These are phyloP conservation scores for Leccinum incarnatum DNA, from an alignment of 768 basidiomycete genomes.

Conservation along the genomic window DNA sequence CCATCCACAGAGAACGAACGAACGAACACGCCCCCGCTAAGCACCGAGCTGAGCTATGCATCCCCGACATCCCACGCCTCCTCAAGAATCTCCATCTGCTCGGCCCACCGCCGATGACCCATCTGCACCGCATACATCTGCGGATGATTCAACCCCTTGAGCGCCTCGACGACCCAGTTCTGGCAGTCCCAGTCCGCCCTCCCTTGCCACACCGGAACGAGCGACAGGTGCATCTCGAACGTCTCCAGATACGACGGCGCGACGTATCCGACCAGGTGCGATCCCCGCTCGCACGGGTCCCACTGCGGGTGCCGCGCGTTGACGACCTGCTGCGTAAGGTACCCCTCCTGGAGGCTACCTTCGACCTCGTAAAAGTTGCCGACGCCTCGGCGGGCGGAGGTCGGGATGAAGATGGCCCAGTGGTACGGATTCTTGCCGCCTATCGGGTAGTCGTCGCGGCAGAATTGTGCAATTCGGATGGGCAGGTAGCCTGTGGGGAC, in stretches of 20 bases:
- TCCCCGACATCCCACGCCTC: constrained; percentile 18
- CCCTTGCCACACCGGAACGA: constrained; percentile 12
- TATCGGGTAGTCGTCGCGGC: background rate
- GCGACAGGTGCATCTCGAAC: constrained; percentile 11
- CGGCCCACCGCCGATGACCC: constrained; percentile 7
- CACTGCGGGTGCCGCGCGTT: constrained; percentile 14
- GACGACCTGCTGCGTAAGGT: constrained; percentile 15
- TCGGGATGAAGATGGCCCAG: constrained; percentile 26
- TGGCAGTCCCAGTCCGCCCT: constrained; percentile 18
- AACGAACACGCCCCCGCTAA: too few relatives aligned
- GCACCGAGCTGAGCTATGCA: constrained; percentile 1
- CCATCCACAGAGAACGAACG: too few relatives aligned
- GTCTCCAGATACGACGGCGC: background rate
- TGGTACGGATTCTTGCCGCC: constrained; percentile 6
- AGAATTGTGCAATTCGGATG: constrained; percentile 17
- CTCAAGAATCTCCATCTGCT: constrained; percentile 17
- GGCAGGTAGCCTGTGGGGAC: constrained; percentile 15
- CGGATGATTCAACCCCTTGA: constrained; percentile 10
- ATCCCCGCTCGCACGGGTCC: constrained; percentile 12
- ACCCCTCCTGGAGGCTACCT: constrained; percentile 8
- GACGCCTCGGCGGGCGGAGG: constrained; percentile 14
- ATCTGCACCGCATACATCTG: constrained; percentile 19
- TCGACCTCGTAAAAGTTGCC: constrained; percentile 23
- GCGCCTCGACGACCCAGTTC: constrained; percentile 21
- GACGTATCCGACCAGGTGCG: constrained; percentile 13